Evolutionary conservation across 306 rosid genomes (phyloP).

Genomic region (Biancaea sappan): DNA sequence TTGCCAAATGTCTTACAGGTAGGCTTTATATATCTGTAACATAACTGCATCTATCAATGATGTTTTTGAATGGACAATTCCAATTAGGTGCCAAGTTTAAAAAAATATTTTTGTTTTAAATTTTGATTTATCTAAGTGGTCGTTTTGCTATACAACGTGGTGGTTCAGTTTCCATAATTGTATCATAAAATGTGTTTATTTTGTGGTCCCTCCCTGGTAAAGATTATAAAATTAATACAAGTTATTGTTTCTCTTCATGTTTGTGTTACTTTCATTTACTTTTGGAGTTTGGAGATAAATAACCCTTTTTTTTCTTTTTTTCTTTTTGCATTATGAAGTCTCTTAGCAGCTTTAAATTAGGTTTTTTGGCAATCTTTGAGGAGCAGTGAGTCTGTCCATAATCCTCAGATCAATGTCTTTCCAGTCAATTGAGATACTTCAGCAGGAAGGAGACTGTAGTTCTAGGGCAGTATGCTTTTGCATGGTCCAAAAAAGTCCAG

Average conservation of each 20-base stretch:
- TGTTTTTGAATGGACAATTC: not conserved
- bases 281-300: not conserved
- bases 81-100: conserved; percentile 4
- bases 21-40: conserved; percentile 18
- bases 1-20: conserved; percentile 98
- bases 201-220: not conserved
- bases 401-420: not conserved
- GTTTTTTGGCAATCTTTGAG: not conserved
- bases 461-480: not conserved
- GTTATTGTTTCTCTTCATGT: not conserved
- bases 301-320: not conserved
- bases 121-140: not conserved
- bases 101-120: not conserved
- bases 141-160: not conserved
- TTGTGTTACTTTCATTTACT: not conserved
- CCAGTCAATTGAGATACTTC: not conserved
- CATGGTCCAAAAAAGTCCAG: too few species aligned
- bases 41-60: conserved; percentile 10
- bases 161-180: conserved; percentile 4
- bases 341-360: not conserved
- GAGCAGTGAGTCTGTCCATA: not conserved
- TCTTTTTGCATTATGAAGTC: not conserved
- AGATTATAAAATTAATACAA: not conserved
- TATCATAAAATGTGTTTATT: not conserved
- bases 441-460: not conserved